A percentile compares a stretch with the other conserved stretches of the same genome.
Evolutionary conservation across 768 basidiomycete genomes (phyloP).

Genomic region (Tulasnella sp.): DNA sequence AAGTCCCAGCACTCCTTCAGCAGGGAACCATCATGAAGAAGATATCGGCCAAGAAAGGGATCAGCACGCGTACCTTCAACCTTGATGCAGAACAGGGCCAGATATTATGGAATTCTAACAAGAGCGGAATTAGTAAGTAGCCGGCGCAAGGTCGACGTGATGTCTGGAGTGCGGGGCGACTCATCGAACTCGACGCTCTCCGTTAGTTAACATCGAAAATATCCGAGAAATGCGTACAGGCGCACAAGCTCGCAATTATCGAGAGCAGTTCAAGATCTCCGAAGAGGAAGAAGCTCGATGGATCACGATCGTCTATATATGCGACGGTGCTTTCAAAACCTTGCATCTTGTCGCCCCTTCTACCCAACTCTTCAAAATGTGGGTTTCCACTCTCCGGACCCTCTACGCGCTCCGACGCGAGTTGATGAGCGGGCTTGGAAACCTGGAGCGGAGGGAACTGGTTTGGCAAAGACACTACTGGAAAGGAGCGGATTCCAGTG

Average conservation of each 20-base stretch:
- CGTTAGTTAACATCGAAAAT: constrained; percentile 66
- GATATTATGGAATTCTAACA: constrained; percentile 67
- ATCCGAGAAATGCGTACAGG: constrained; percentile 81
- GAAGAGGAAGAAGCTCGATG: constrained; percentile 55
- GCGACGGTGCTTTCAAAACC: constrained; percentile 69
- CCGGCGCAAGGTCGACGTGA: too few relatives aligned
- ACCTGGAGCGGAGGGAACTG: constrained; percentile 42
- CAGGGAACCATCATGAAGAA: constrained; percentile 70
- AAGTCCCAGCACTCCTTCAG: constrained; percentile 47
- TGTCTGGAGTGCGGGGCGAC: too few relatives aligned
- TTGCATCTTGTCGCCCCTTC: constrained; percentile 73
- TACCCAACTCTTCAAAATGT: constrained; percentile 46
- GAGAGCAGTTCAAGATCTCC: constrained; percentile 54
- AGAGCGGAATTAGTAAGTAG: constrained; percentile 48
- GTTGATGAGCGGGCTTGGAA: constrained; percentile 54
- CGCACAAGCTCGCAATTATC: constrained; percentile 56
- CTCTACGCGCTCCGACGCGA: constrained; percentile 55
- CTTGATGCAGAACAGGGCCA: constrained; percentile 73
- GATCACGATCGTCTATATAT: constrained; percentile 77
- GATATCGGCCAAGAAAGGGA: constrained; percentile 56
- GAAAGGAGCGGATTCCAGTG: constrained; percentile 55
- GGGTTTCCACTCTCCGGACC: constrained; percentile 52
- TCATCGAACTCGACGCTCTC: neutral
- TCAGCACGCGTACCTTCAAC: constrained; percentile 57
- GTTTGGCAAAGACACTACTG: constrained; percentile 78